Base-by-base conservation (phyloP, 106 monocot species). In the Dendrobium officinale region DNA sequence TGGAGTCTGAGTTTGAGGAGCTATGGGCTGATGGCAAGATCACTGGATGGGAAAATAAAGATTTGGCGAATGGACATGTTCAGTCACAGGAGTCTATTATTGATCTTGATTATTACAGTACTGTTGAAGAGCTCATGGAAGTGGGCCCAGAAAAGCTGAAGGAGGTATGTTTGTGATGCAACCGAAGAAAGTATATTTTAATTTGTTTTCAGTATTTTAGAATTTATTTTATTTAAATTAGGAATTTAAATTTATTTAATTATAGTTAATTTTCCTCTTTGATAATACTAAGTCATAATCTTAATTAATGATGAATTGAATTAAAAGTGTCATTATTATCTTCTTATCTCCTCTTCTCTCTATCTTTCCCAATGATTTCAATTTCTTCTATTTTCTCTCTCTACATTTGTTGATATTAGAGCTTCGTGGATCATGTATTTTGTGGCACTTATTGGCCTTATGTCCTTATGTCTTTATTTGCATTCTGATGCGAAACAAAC, bases 41-140 rank as follows among this genome's bases (percentile, higher is more conserved):
- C 51, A 58, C 70, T 81, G 92, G 89, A 80, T 98, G 91, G 92
- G 97, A 92, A 79, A 90, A 78, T 45, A 90, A 88, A 26, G 88
- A 42, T 18, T 19, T 59, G 72, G 93, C 89, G 78, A 92, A 94
- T 86, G 92, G 88, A 56, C 77, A 79, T 66, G 45, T 72, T 75
- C 77, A 81, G 26, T 86, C 88, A n/a, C 85, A 75, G 70, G 94
- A 94, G 43, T 79, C 89, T 84, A 82, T 86, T 18, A 81, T 98
- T 78, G 94, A 98, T 88, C 97, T 98, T 85, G 97, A 98, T 81
- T 92, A 97, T 75, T 98, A 95, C 51, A 91, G 83, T 83, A 85
- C 92, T 27, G 85, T 91, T 45, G 94, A 98, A 86, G 97, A 98
- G 85, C 87, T 98, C 43, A 87, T 92, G 82, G 89, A 91, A 88